A percentile compares a stretch with the other conserved stretches of the same genome.
phyloP scores from a whole-genome alignment of 163 green algal species.

The Scenedesmus sp. region DNA sequence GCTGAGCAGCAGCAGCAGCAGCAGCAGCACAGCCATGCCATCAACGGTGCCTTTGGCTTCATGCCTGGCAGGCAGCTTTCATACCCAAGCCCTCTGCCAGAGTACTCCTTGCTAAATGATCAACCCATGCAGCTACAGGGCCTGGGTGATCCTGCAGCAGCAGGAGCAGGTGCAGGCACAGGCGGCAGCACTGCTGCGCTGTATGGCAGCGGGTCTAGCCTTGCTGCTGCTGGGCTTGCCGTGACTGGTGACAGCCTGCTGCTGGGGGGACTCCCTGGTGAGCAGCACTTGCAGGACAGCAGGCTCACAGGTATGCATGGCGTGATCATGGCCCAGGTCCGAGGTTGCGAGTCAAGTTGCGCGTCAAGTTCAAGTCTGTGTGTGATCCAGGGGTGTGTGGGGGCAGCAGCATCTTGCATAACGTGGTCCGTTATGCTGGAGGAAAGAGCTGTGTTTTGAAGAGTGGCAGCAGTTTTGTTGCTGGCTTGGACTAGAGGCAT shows the following conservation, averaged over 20 bases:
- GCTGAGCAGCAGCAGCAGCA: background rate
- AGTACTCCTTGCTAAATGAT: background rate
- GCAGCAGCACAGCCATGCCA: slow-evolving; percentile 4
- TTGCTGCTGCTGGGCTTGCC: background rate
- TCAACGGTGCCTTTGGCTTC: slow-evolving; percentile 3
- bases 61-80: background rate
- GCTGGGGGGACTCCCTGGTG: slow-evolving; percentile 1
- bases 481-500: no score
- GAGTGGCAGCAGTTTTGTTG: no score
- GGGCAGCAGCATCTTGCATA: no score
- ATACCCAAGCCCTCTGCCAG: background rate
- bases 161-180: background rate
- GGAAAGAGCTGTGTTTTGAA: no score
- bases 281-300: background rate
- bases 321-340: background rate
- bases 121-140: background rate
- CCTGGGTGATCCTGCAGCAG: background rate
- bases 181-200: background rate
- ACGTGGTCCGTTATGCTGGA: no score
- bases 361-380: no score
- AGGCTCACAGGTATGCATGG: background rate
- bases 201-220: background rate
- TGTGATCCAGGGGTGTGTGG: no score
- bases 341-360: no score
- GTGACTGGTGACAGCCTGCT: background rate